Evolutionary conservation across 2,329 filamentous ascomycete genomes (phyloP).

Genomic region (Beauveria medogensis): DNA sequence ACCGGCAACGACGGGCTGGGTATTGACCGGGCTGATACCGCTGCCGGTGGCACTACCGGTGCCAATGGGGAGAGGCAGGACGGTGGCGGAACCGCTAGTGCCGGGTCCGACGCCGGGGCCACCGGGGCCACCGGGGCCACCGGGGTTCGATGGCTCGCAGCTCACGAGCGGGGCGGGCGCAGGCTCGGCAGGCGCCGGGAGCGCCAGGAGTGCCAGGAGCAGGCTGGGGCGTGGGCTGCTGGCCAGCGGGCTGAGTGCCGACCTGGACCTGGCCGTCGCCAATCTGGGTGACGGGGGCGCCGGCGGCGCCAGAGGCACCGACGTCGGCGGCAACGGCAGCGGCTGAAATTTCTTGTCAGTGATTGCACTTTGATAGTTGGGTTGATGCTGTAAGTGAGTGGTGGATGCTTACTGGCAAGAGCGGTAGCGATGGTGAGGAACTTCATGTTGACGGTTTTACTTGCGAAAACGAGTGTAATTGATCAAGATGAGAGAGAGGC

Average conservation of each 20-base stretch:
- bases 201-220: neutral
- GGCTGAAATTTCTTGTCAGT: neutral
- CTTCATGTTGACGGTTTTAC: neutral
- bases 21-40: neutral
- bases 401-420: neutral
- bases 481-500: neutral
- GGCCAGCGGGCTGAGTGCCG: neutral
- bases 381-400: too few species aligned
- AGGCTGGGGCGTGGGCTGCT: neutral
- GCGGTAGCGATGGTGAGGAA: constrained; percentile 2
- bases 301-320: neutral
- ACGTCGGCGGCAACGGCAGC: neutral
- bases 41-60: neutral
- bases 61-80: neutral
- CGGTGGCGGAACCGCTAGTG: neutral
- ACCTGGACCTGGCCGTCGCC: constrained; percentile 1
- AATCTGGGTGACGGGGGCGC: neutral
- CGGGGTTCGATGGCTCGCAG: neutral
- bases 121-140: too few species aligned
- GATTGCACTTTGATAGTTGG: neutral
- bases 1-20: neutral
- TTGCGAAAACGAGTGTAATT: neutral
- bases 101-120: too few species aligned
- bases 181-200: neutral
- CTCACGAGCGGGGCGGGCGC: neutral